Conservation (phyloP, 192 early-diverging fungal species). For the Mycoemilia scoparia region DNA sequence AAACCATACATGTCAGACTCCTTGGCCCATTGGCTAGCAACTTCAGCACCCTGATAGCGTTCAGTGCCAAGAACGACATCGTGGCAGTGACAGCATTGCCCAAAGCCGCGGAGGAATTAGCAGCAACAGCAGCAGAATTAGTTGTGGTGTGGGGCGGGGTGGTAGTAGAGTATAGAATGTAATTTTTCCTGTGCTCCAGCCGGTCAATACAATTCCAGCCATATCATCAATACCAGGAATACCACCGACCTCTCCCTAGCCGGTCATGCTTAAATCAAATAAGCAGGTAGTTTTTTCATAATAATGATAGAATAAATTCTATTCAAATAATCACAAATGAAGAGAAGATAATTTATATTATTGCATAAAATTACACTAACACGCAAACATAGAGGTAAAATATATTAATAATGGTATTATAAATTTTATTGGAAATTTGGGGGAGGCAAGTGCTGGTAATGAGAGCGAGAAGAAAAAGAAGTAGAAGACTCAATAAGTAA, state of each 20-base stretch:
- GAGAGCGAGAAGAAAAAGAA: too few species aligned
- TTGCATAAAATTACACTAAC: too few species aligned
- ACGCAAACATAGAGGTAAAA: too few species aligned
- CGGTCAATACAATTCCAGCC: slow-evolving; percentile 71
- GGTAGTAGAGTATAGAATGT: slow-evolving; percentile 85
- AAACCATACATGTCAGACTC: slow-evolving; percentile 62
- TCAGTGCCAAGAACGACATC: too few species aligned
- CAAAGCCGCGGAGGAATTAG: slow-evolving; percentile 29
- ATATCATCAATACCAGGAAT: slow-evolving; percentile 73
- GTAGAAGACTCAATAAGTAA: too few species aligned
- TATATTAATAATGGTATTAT: too few species aligned
- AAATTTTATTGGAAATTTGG: too few species aligned
- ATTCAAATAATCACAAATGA: too few species aligned
- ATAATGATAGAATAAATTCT: too few species aligned
- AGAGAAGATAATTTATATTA: too few species aligned
- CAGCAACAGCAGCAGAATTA: slow-evolving; percentile 9
- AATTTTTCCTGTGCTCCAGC: slow-evolving; percentile 95
- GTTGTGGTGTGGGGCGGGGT: slow-evolving; percentile 39
- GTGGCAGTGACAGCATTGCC: slow-evolving; percentile 29
- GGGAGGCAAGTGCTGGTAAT: too few species aligned
- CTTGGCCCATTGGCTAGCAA: slow-evolving; percentile 64
- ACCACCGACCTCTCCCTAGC: slow-evolving; percentile 76
- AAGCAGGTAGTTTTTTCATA: too few species aligned
- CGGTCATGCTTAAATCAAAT: slow-evolving; percentile 75
- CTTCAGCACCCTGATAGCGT: slow-evolving; percentile 32